Base-by-base conservation (phyloP, 257 asterid species). In the Apocynum venetum region DNA sequence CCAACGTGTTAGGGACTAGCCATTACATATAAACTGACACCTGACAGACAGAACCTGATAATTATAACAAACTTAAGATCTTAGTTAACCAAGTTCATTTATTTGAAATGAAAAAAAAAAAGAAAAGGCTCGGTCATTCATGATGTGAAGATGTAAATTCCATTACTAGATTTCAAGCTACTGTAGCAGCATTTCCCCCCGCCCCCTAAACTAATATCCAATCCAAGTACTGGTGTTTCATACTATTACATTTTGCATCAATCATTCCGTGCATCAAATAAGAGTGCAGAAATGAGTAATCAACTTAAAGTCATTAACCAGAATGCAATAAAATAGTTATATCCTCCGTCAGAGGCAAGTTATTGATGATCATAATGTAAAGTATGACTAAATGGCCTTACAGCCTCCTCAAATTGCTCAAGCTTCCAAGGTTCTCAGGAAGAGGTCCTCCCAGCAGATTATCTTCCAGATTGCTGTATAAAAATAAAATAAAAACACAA, bases 371-470 rank as follows among this genome's bases (percentile, higher is more conserved):
- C 48, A 73, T 25, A 57, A 0, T 40, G 49, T 36, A 75, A 73
- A 51, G 66, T 70, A 55, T 43, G 80, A 80, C 49, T 69, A 68
- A 65, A 57, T 52, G 74, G 68, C 78, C 94, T 93, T 90, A 95
- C 99, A 95, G 89, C 80, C 85, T 84, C 55, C 53, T 81, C 83
- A 95, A 86, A 72, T 77, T 86, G 66, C 87, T 85, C 93, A 93
- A 86, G 70, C 76, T 82, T 83, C 98, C 98, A 19, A 95, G 89
- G 77, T 72, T 87, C 72, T 53, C 71, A 4, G 93, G 93, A 78
- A 95, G 91, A 83, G 90, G 86, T 86, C 99, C 99, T 81, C 76
- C 93, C 8, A 95, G 93, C 83, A 82, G 83, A 86, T 93, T 95
- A 81, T 87, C 89, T 82, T 93, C 98, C 97, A 95, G 77, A 36